Evolutionary conservation across 2,329 filamentous ascomycete species (phyloP), one percentile per base, ranked within the genome.

Genomic region (Botrytis porri): DNA sequence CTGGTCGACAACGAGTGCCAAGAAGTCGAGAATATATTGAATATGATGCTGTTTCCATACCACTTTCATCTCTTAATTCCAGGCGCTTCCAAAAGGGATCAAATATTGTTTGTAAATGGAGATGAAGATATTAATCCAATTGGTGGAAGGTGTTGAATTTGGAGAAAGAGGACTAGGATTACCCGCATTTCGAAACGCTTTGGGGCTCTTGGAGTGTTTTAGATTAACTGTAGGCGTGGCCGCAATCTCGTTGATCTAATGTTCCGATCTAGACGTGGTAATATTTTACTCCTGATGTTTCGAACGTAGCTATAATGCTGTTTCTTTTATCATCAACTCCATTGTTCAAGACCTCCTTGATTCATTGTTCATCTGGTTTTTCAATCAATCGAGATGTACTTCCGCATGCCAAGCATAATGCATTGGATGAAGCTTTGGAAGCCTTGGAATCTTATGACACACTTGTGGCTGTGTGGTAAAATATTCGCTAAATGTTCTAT

Each of bases 1-100:
- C 41, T 59, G n/a, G 18, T 69, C 43, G 10, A 35, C 37, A 32
- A 35, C 39, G n/a, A 69, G 20, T 43, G 57, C n/a, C 60, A 71
- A 71, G 69, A 29, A 48, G 69, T 71, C 43, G 60, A 39, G 69
- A 54, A 71, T 57, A 64, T 54, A 64, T 71, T 71, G 20, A 64
- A n/a, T 16, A 39, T 41, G 37, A 69, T 43, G 41, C 22, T 20
- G 29, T 37, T 25, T 22, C 6, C n/a, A 20, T 39, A 32, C 35
- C 25, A 60, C 35, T 39, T 64, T 71, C 43, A 71, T 65, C 69
- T 35, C 59, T 20, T 35, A 22, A 25, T 18, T 43, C n/a, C 54
- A 71, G 43, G 59, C 35, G 60, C 43, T 65, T 41, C 45, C 60
- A 45, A 51, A 70, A 63, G 16, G 25, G 32, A 51, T 48, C 8